Evolutionary conservation across 306 rosid genomes (phyloP), one percentile per base, ranked within the genome.

Genomic region (Cicer bijugum): DNA sequence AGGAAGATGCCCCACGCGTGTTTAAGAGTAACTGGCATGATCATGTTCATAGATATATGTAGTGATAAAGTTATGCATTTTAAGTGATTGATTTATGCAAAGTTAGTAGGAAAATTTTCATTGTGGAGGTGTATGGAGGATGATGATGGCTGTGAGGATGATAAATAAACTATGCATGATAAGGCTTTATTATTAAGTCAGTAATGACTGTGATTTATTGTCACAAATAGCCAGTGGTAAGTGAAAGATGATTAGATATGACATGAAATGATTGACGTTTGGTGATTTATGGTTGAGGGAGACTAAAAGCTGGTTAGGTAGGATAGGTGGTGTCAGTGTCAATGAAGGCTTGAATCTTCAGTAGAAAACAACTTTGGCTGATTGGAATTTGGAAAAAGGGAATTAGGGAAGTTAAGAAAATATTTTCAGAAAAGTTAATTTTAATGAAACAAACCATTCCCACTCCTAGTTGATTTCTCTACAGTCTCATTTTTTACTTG

Each of bases 271-370:
- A 17, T 69, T 82, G 60, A 53, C 52, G 53, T 60, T 69, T 44
- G 55, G 64, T 61, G 71, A 67, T 77, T 33, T 42, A 47, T 59
- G 20, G 72, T 72, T 51, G 80, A 64, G 20, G 79, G 82, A 52
- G 80, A 74, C 33, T 9, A 48, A 10, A 47, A 66, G 44, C 59
- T 6, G 7, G 33, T 28, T 58, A 53, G 47, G 69, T 50, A 71
- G 81, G 61, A 75, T 47, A 62, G 44, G 28, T 65, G 67, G 66
- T 19, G 35, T 39, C 52, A 7, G 60, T 33, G 35, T 39, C 52
- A 6, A 74, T 17, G 66, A 73, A 46, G 37, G 43, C 16, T 62
- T 55, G 57, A 46, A 63, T 61, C 37, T 72, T 69, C 46, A 60
- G 12, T 40, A 23, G 23, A 6, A 5, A 51, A 7, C 17, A 37